Evolutionary conservation across 805 yeast genomes (phyloP).

Genomic region (Ogataea minuta): DNA sequence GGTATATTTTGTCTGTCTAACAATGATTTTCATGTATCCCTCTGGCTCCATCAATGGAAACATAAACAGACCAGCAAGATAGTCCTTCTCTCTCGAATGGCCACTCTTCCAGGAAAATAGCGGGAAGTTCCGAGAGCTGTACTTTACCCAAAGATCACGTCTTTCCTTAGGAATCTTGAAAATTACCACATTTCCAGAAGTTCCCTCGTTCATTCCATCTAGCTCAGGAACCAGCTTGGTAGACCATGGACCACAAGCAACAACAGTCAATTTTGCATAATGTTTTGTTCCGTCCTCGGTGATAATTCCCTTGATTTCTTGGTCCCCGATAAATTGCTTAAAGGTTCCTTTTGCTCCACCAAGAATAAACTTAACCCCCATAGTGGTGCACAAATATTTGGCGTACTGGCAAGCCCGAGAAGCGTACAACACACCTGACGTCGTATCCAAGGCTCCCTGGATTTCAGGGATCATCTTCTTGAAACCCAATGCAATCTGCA

Average conservation of each 20-base stretch:
- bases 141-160: slow-evolving; percentile 33
- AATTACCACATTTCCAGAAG: slow-evolving; percentile 36
- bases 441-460: slow-evolving; percentile 26
- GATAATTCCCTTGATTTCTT: slow-evolving; percentile 24
- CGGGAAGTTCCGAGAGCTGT: slow-evolving; percentile 35
- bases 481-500: slow-evolving; percentile 18
- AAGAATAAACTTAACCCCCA: slow-evolving; percentile 36
- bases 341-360: slow-evolving; percentile 29
- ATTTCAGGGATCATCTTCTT: slow-evolving; percentile 11
- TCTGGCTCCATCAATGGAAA: slow-evolving; percentile 37
- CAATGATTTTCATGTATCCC: slow-evolving; percentile 37
- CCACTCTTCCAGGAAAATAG: slow-evolving; percentile 35
- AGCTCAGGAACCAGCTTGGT: slow-evolving; percentile 32
- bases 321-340: slow-evolving; percentile 17
- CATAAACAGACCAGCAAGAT: slow-evolving; percentile 34
- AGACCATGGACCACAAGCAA: slow-evolving; percentile 31
- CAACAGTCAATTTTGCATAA: slow-evolving; percentile 21
- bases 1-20: slow-evolving; percentile 37
- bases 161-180: slow-evolving; percentile 38
- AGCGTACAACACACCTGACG: slow-evolving; percentile 33
- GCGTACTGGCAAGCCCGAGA: slow-evolving; percentile 30
- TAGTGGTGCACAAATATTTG: slow-evolving; percentile 20
- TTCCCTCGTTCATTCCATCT: slow-evolving; percentile 37
- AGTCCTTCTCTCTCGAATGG: slow-evolving; percentile 31
- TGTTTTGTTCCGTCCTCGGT: slow-evolving; percentile 26